A percentile compares a stretch with the other conserved stretches of the same genome.
These are phyloP conservation scores for Pichia cephalocereana DNA, from an alignment of 805 yeast species.

Conservation along the genomic window DNA sequence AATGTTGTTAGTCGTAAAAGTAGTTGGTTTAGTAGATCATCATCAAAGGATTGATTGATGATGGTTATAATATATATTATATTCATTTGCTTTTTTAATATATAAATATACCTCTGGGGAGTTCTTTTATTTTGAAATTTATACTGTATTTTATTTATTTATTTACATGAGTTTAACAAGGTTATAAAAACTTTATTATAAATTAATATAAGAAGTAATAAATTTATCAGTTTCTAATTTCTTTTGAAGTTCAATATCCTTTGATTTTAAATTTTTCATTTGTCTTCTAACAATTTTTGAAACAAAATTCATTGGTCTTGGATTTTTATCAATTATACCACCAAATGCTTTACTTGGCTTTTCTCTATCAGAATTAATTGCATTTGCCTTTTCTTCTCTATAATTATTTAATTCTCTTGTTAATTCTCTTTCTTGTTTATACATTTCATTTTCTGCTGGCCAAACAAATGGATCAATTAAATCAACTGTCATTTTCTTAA, in stretches of 20 bases:
- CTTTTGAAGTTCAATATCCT: conserved; percentile 22
- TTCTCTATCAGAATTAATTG: conserved; percentile 53
- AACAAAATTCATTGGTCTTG: conserved; percentile 58
- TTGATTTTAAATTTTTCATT: conserved; percentile 36
- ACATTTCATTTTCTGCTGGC: conserved; percentile 56
- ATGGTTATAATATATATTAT: neutral
- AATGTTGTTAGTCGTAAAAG: neutral
- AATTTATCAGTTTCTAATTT: conserved; percentile 25
- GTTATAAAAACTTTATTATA: neutral
- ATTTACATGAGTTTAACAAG: too few relatives aligned
- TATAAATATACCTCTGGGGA: too few relatives aligned
- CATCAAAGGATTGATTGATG: neutral
- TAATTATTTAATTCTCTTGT: conserved; percentile 41
- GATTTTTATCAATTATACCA: conserved; percentile 50
- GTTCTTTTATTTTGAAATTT: neutral
- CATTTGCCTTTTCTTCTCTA: conserved; percentile 39
- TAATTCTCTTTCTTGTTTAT: conserved; percentile 23
- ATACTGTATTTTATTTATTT: neutral
- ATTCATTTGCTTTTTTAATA: too few relatives aligned
- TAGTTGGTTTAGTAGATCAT: conserved; percentile 5
- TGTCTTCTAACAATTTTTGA: conserved; percentile 39
- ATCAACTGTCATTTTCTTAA: conserved; percentile 94
- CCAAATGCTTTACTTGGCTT: conserved; percentile 68
- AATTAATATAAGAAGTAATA: conserved; percentile 19
- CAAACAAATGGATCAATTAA: conserved; percentile 93